Evolutionary conservation across 2,329 filamentous ascomycete genomes (phyloP), one percentile per base, ranked within the genome.

Genomic region (Aspergillus texensis): DNA sequence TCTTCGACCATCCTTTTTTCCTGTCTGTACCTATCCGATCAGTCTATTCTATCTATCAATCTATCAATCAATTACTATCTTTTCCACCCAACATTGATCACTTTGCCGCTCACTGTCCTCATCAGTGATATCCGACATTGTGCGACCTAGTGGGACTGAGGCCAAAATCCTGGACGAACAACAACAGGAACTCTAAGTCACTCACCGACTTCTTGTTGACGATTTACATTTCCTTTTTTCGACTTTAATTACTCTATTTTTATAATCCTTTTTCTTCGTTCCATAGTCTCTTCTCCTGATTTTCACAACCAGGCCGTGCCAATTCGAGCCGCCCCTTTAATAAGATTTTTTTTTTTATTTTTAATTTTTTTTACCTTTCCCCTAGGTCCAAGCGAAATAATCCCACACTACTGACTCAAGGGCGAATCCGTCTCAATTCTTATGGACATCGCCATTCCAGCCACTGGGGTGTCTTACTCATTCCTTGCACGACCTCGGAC

Each of bases 401-500:
- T 60, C 58, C 48, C 58, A 60, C 58, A 60, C 58, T 41, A 48
- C 56, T 58, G 56, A 58, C 39, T 52, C n/a, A 60, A 41, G 58
- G 48, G 34, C 48, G 52, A 55, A 55, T 63, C 61, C 54, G 68
- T 64, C 62, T 69, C 67, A 67, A 68, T 71, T 75, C 74, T 72
- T 78, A 78, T 79, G 77, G 77, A 77, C 74, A 69, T 68, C 71
- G 69, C 71, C 68, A 63, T 70, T 67, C 62, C 69, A 67, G 70
- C 68, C 67, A 71, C 72, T 69, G 70, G 70, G 71, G 72, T 73
- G 72, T 76, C 73, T 72, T 70, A 74, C 71, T 75, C 72, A 70
- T 71, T 72, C 68, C 69, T 71, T 65, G 64, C 67, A 70, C 71
- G 68, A 71, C 71, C 70, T 65, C 63, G 65, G 61, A 64, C 62